phyloP scores from a whole-genome alignment of 1,284 basidiomycete species.

The Moesziomyces globuligerus region DNA sequence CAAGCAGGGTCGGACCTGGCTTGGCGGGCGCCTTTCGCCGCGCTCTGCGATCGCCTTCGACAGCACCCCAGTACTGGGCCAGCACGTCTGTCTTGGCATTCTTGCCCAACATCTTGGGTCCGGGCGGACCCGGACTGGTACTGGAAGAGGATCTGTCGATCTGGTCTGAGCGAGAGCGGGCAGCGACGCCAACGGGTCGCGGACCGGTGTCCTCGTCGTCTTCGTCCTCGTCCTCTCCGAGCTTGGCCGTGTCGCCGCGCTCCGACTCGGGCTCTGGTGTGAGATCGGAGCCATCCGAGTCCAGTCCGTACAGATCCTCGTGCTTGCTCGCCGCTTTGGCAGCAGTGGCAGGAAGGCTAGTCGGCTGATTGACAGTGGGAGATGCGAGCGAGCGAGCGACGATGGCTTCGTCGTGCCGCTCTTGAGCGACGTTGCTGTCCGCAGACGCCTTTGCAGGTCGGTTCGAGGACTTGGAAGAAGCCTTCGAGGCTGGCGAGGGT shows the following conservation, averaged over 20 bases:
- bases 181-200: slow-evolving; percentile 8
- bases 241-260: slow-evolving; percentile 18
- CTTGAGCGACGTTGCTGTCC: slow-evolving; percentile 18
- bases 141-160: slow-evolving; percentile 30
- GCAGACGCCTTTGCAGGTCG: slow-evolving; percentile 6
- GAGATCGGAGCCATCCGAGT: slow-evolving; percentile 46
- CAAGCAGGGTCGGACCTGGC: slow-evolving; percentile 35
- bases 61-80: slow-evolving; percentile 65
- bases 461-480: slow-evolving; percentile 4
- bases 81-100: slow-evolving; percentile 63
- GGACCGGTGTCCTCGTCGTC: slow-evolving; percentile 40
- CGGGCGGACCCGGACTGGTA: slow-evolving; percentile 47
- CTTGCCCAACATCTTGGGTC: slow-evolving; percentile 65
- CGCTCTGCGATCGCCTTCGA: slow-evolving; percentile 51
- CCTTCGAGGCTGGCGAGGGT: not conserved
- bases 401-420: slow-evolving; percentile 20
- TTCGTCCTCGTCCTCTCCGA: slow-evolving; percentile 14
- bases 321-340: not conserved
- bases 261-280: slow-evolving; percentile 49
- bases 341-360: slow-evolving; percentile 1
- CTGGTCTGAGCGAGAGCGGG: slow-evolving; percentile 21
- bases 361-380: slow-evolving; percentile 10
- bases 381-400: slow-evolving; percentile 15
- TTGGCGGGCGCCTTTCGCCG: slow-evolving; percentile 43
- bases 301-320: slow-evolving; percentile 20